phyloP scores from a whole-genome alignment of 441 rosid genomes.

The Gossypium armourianum region DNA sequence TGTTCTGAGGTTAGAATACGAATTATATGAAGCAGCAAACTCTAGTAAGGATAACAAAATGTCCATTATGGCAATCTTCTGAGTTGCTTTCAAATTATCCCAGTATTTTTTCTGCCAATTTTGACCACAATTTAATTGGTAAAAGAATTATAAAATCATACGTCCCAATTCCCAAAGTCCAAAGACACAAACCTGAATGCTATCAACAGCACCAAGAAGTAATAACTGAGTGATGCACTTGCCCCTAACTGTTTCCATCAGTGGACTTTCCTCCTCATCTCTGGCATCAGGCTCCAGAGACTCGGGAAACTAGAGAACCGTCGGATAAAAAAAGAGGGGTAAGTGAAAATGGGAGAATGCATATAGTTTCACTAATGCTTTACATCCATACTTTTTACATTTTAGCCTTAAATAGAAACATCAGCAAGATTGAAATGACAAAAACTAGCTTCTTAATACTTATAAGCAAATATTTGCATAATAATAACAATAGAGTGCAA shows the following conservation, averaged over 20 bases:
- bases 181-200: slow-evolving; percentile 62
- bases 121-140: background rate
- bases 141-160: background rate
- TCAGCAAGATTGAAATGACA: background rate
- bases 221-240: slow-evolving; percentile 89
- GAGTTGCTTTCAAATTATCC: slow-evolving; percentile 68
- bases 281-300: slow-evolving; percentile 48
- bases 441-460: background rate
- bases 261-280: slow-evolving; percentile 79
- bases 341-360: background rate
- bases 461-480: background rate
- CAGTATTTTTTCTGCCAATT: slow-evolving; percentile 70
- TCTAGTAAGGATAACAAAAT: slow-evolving; percentile 72
- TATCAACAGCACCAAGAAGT: slow-evolving; percentile 86
- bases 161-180: background rate
- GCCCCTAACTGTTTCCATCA: slow-evolving; percentile 73
- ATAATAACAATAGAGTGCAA: background rate
- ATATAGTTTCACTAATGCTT: background rate
- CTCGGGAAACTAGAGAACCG: slow-evolving; percentile 49
- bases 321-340: background rate
- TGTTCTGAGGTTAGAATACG: slow-evolving; percentile 69
- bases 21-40: slow-evolving; percentile 88
- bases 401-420: background rate
- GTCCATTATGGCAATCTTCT: slow-evolving; percentile 82
- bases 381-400: background rate